Base-by-base conservation (phyloP, 2,329 filamentous ascomycete species). In the Fusarium fracticaudum region DNA sequence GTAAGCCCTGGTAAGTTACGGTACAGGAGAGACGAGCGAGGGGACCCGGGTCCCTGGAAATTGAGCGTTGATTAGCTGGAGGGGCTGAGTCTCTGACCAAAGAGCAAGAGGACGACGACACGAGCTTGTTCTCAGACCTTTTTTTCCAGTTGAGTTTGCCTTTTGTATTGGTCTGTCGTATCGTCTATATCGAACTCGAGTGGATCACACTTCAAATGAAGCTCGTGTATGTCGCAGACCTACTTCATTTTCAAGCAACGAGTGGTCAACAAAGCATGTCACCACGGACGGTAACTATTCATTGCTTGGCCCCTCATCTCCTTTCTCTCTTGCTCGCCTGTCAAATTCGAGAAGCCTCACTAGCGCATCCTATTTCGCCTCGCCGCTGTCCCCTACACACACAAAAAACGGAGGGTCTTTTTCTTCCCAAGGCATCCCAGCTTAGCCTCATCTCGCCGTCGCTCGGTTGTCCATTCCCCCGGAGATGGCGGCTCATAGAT, bases 401-500 rank as follows among this genome's bases (percentile, higher is more conserved):
- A 18, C 7, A 38, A 45, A 44, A 48, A 50, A 37, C 24, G 17
- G 57, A 59, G 57, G 54, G 38, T 57, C 54, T 44, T 57, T 31
- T 31, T 57, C 48, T 53, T 33, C 51, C 14, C 35, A 40, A 29
- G 63, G 45, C 17, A 72, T 74, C 72, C 72, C 68, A 58, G 72
- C 68, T 60, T 74, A 74, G 72, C 72, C 72, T 73, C 72, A 75
- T 75, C 69, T 74, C 71, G 48, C 48, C 69, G 72, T 70, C 58
- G 72, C 64, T 73, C 63, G 51, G 68, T 45, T 72, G 59, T 62
- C 60, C 47, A 41, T 60, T 60, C 59, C 65, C 70, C 72, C 64
- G 75, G 77, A 76, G 71, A 78, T 78, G 77, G 75, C 75, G 77
- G 77, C 77, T 78, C 72, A 70, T 73, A 55, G 68, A 72, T 77